phyloP scores from a whole-genome alignment of 108 stramenopile species.

The Aureococcus anophagefferens region DNA sequence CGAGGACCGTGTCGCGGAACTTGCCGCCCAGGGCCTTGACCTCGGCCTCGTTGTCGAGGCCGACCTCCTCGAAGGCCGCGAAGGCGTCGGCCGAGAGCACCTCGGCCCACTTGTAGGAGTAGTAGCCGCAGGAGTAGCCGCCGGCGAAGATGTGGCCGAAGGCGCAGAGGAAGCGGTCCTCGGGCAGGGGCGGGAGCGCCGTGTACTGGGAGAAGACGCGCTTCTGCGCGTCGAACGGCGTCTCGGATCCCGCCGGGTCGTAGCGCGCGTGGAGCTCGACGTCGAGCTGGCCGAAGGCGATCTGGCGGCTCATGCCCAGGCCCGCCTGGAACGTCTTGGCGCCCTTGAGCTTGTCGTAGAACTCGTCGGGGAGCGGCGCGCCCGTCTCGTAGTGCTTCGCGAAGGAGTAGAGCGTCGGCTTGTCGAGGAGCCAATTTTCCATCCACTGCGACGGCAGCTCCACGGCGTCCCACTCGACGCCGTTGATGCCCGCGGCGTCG shows the following conservation, averaged over 20 bases:
- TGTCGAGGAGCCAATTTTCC: slow-evolving; percentile 98
- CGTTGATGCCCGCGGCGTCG: slow-evolving; percentile 92
- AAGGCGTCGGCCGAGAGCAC: slow-evolving; percentile 96
- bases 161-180: slow-evolving; percentile 92
- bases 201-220: slow-evolving; percentile 73
- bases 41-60: slow-evolving; percentile 85
- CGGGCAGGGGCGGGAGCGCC: slow-evolving; percentile 66
- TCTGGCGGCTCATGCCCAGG: slow-evolving; percentile 83
- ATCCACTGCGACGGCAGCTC: slow-evolving; percentile 97
- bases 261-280: slow-evolving; percentile 81
- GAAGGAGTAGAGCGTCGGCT: slow-evolving; percentile 73
- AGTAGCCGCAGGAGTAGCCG: slow-evolving; percentile 92
- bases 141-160: slow-evolving; percentile 95
- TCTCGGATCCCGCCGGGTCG: slow-evolving; percentile 56
- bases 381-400: slow-evolving; percentile 96
- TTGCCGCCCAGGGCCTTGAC: slow-evolving; percentile 62
- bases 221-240: slow-evolving; percentile 81
- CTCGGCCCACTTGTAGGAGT: slow-evolving; percentile 95
- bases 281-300: slow-evolving; percentile 88
- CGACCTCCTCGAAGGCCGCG: slow-evolving; percentile 93
- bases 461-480: slow-evolving; percentile 96
- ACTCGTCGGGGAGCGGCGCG: slow-evolving; percentile 85
- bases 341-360: slow-evolving; percentile 83
- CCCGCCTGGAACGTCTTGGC: slow-evolving; percentile 86
- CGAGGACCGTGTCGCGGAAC: slow-evolving; percentile 88